Percentiles rank a stretch among this genome's conserved stretches.
Evolutionary conservation across 2,329 filamentous ascomycete genomes (phyloP).

Genomic region (Exophiala mesophila): DNA sequence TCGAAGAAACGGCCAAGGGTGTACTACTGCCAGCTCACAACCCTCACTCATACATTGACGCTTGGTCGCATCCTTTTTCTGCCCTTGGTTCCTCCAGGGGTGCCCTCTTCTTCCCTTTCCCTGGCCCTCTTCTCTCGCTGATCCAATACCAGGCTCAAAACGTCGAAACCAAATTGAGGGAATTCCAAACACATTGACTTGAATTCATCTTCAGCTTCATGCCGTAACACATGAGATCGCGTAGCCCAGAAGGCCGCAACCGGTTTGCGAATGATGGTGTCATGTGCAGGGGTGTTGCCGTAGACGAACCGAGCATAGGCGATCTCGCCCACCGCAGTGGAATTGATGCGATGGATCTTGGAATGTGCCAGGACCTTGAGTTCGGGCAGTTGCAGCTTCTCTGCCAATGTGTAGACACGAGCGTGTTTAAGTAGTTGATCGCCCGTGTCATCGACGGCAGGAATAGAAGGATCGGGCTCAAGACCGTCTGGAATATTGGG

Average conservation of each 20-base stretch:
- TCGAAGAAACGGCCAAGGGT: too few species aligned
- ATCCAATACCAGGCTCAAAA: constrained; percentile 59
- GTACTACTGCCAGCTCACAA: too few species aligned
- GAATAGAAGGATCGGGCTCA: constrained; percentile 62
- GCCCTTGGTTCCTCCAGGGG: constrained; percentile 28
- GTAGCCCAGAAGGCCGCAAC: constrained; percentile 89
- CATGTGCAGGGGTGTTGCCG: constrained; percentile 64
- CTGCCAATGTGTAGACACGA: constrained; percentile 80
- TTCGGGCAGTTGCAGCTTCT: constrained; percentile 63
- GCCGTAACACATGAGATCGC: constrained; percentile 70
- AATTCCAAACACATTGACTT: constrained; percentile 78
- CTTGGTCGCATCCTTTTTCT: constrained; percentile 35
- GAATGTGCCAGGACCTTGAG: constrained; percentile 74
- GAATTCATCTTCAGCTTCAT: constrained; percentile 85
- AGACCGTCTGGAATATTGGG: constrained; percentile 61
- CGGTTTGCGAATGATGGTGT: constrained; percentile 70
- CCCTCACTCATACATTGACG: constrained; percentile 20
- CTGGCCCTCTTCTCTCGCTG: constrained; percentile 39
- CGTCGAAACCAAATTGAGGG: constrained; percentile 88
- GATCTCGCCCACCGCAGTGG: constrained; percentile 83
- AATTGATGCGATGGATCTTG: constrained; percentile 90
- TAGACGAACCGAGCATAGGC: constrained; percentile 89
- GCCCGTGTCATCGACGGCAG: constrained; percentile 69
- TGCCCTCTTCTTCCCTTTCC: constrained; percentile 34
- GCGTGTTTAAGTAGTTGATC: constrained; percentile 83